Conservation (phyloP, 2,329 filamentous ascomycete species). For the Cladosporium halotolerans region DNA sequence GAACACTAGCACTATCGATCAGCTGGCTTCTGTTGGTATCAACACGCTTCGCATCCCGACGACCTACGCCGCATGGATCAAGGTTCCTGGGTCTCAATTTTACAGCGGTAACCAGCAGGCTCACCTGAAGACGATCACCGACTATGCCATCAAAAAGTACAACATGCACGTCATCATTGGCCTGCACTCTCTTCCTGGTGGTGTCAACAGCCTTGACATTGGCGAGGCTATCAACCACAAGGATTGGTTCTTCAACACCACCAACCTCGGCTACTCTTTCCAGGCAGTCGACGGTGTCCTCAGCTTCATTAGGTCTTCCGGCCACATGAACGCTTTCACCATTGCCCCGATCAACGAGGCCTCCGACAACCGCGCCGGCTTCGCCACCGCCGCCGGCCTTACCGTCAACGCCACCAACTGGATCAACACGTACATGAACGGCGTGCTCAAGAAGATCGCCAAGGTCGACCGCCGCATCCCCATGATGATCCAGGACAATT, state of each 20-base stretch:
- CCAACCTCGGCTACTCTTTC: slow-evolving; percentile 30
- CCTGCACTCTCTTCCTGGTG: slow-evolving; percentile 29
- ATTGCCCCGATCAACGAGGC: slow-evolving; percentile 36
- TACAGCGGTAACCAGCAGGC: slow-evolving; percentile 30
- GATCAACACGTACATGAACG: slow-evolving; percentile 31
- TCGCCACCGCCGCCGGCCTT: slow-evolving; percentile 29
- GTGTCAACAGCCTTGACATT: slow-evolving; percentile 29
- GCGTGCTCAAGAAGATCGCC: slow-evolving; percentile 21
- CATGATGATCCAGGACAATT: slow-evolving; percentile 31
- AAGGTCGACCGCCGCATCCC: slow-evolving; percentile 27
- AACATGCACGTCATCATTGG: slow-evolving; percentile 34
- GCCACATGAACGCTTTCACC: slow-evolving; percentile 28
- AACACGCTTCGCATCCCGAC: slow-evolving; percentile 33
- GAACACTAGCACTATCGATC: slow-evolving; percentile 27
- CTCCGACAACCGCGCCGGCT: slow-evolving; percentile 29
- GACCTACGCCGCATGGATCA: slow-evolving; percentile 34
- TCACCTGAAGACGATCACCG: slow-evolving; percentile 28
- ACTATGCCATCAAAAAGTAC: slow-evolving; percentile 33
- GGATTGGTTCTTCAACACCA: slow-evolving; percentile 33
- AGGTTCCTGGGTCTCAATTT: slow-evolving; percentile 29
- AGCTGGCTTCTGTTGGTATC: slow-evolving; percentile 28
- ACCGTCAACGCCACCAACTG: slow-evolving; percentile 26
- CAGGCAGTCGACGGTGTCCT: slow-evolving; percentile 29
- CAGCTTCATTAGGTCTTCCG: slow-evolving; percentile 28
- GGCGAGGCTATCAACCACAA: slow-evolving; percentile 26